phyloP scores from a whole-genome alignment of 306 rosid genomes.

The Cucurbita ficifolia region DNA sequence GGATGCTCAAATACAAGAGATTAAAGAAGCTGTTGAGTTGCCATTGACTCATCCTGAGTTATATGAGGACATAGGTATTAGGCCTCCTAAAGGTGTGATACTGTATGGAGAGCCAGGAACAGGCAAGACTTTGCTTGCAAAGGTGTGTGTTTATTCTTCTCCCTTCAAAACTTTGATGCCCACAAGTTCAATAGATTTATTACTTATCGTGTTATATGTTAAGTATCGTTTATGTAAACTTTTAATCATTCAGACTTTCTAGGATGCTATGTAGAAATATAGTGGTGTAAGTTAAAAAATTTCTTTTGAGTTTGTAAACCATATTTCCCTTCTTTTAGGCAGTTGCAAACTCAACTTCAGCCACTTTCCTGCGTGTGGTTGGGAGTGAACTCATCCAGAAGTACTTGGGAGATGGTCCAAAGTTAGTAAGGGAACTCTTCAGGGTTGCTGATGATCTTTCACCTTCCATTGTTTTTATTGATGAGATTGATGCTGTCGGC shows the following conservation, averaged over 20 bases:
- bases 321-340: conserved; percentile 39
- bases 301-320: not conserved
- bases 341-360: conserved; percentile 96
- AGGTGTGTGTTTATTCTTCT: conserved; percentile 31
- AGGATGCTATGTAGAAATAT: no score
- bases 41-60: conserved; percentile 94
- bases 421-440: conserved; percentile 90
- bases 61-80: conserved; percentile 95
- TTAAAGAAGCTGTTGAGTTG: conserved; percentile 98
- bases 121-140: conserved; percentile 95
- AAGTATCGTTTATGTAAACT: not conserved
- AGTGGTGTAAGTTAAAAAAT: not conserved
- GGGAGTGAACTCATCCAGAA: conserved; percentile 96
- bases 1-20: conserved; percentile 97
- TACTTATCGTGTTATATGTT: not conserved
- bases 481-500: conserved; percentile 93
- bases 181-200: not conserved
- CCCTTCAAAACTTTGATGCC: not conserved
- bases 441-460: conserved; percentile 98
- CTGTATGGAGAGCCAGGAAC: conserved; percentile 96
- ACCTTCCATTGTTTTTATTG: conserved; percentile 93
- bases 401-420: conserved; percentile 97
- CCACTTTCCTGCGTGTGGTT: conserved; percentile 95
- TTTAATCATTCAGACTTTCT: not conserved
- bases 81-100: conserved; percentile 92